Evolutionary conservation across 257 asterid species (phyloP).

Genomic region (Fraxinus americana): DNA sequence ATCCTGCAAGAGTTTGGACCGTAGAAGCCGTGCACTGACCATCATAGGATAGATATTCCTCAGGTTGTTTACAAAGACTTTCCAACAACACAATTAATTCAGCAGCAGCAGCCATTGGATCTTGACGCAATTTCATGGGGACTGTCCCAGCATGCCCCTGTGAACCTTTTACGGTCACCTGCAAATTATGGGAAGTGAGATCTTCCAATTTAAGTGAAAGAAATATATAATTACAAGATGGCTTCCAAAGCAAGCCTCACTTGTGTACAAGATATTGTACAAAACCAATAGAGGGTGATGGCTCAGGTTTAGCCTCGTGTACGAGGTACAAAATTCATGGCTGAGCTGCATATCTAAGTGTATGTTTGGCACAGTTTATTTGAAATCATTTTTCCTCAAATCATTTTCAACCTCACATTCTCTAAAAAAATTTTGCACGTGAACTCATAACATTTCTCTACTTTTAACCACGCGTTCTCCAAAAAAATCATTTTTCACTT

Average conservation of each 20-base stretch:
- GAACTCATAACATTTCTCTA: too few species aligned
- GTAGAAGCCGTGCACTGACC: constrained; percentile 63
- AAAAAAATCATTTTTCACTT: too few species aligned
- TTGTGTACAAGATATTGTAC: background rate
- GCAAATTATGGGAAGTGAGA: constrained; percentile 19
- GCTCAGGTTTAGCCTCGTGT: background rate
- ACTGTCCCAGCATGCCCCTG: constrained; percentile 99
- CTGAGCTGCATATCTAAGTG: background rate
- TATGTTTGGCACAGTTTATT: too few species aligned
- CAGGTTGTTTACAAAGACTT: constrained; percentile 83
- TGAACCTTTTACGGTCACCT: constrained; percentile 93
- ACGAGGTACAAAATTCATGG: background rate
- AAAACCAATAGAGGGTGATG: background rate
- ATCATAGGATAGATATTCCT: constrained; percentile 73
- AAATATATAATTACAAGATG: background rate
- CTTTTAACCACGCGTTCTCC: too few species aligned
- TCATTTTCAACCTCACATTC: too few species aligned
- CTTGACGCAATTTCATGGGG: constrained; percentile 93
- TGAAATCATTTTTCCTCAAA: too few species aligned
- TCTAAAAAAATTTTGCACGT: too few species aligned
- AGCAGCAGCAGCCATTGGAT: constrained; percentile 97
- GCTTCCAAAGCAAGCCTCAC: constrained; percentile 11
- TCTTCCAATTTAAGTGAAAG: constrained; percentile 4
- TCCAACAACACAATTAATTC: constrained; percentile 82
- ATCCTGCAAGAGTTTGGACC: constrained; percentile 75